Evolutionary conservation across 306 rosid genomes (phyloP).

Genomic region (Hylodesmum podocarpum): DNA sequence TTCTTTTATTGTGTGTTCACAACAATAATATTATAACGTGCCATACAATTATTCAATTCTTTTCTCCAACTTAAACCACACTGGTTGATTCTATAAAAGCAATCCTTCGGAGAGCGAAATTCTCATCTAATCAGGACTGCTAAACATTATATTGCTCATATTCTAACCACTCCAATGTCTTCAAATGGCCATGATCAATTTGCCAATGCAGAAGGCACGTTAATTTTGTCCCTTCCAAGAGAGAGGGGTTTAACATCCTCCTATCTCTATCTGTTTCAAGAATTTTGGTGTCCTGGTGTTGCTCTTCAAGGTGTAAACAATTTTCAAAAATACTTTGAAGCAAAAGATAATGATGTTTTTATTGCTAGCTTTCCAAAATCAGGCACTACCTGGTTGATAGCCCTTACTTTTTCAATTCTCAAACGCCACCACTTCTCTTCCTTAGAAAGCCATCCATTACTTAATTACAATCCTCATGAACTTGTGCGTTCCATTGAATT

Average conservation of each 20-base stretch:
- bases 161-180: too few species aligned
- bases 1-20: too few species aligned
- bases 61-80: too few species aligned
- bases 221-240: background rate
- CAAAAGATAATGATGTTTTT: constrained; percentile 43
- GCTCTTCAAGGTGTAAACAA: constrained; percentile 32
- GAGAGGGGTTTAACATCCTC: background rate
- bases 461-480: constrained; percentile 47
- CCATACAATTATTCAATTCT: too few species aligned
- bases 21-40: too few species aligned
- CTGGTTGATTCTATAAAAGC: too few species aligned
- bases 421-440: constrained; percentile 27
- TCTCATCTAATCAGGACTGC: too few species aligned
- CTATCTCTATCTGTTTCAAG: constrained; percentile 30
- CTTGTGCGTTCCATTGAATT: constrained; percentile 55
- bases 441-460: constrained; percentile 57
- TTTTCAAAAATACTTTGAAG: constrained; percentile 50
- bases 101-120: too few species aligned
- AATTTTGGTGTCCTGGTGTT: constrained; percentile 47
- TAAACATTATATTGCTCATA: too few species aligned
- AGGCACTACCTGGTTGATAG: constrained; percentile 70
- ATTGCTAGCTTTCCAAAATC: constrained; percentile 55
- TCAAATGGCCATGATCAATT: too few species aligned
- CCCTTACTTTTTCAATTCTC: constrained; percentile 43
- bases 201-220: background rate